Evolutionary conservation across 2,329 filamentous ascomycete species (phyloP).

Genomic region (Claviceps sp.): DNA sequence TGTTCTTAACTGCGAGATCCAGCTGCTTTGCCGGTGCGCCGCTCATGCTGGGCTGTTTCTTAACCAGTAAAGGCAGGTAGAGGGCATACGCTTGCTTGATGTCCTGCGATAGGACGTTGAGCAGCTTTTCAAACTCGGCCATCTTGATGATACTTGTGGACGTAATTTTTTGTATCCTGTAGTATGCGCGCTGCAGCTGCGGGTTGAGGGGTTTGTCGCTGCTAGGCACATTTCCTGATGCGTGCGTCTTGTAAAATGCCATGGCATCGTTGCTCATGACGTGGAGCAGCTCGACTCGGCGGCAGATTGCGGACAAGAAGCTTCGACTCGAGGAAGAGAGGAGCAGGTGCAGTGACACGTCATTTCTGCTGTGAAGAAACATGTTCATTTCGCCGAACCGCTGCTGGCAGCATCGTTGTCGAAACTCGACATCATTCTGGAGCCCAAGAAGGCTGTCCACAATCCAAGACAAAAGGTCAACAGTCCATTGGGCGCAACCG

Average conservation of each 20-base stretch:
- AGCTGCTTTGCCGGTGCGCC: slow-evolving; percentile 26
- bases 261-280: slow-evolving; percentile 33
- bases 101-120: slow-evolving; percentile 34
- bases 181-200: slow-evolving; percentile 43
- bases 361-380: slow-evolving; percentile 40
- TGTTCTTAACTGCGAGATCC: slow-evolving; percentile 30
- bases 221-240: slow-evolving; percentile 24
- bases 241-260: slow-evolving; percentile 35
- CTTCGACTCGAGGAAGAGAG: slow-evolving; percentile 62
- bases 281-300: slow-evolving; percentile 46
- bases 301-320: slow-evolving; percentile 56
- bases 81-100: slow-evolving; percentile 37
- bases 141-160: slow-evolving; percentile 42
- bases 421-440: slow-evolving; percentile 37
- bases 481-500: slow-evolving; percentile 65
- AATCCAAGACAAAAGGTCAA: slow-evolving; percentile 55
- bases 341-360: slow-evolving; percentile 48
- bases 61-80: slow-evolving; percentile 30
- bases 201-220: slow-evolving; percentile 29
- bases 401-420: slow-evolving; percentile 32
- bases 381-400: slow-evolving; percentile 35
- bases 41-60: slow-evolving; percentile 30
- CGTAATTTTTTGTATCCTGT: slow-evolving; percentile 37
- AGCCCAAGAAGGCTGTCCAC: slow-evolving; percentile 45
- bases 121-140: slow-evolving; percentile 47